Evolutionary conservation across 2,329 filamentous ascomycete species (phyloP), one percentile per base, ranked within the genome.

Genomic region (Colletotrichum eleusines): DNA sequence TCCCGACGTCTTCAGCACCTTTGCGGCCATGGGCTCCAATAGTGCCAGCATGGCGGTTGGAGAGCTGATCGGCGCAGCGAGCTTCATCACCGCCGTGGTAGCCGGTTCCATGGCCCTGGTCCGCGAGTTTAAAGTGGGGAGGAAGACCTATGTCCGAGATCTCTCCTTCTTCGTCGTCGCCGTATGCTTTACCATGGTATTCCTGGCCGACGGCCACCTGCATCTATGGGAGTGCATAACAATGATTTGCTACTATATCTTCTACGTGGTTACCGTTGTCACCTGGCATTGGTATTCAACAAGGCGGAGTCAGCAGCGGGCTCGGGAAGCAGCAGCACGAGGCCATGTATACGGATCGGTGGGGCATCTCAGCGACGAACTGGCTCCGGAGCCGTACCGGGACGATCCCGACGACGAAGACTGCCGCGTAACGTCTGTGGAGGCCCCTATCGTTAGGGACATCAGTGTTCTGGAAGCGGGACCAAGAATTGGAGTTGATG

Each of bases 1-100:
- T 72, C 96, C 96, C 2, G 96, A 99, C 81, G 95, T 99, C 55
- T 99, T 99, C 81, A 98, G 95, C 74, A 99, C 96, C 2, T 98
- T 99, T 82, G 96, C 96, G 20, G 97, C 96, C 75, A 98, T 99
- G 94, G 91, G 91, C 77, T 97, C 95, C 31, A 94, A 98, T 78
- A 98, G 95, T 79, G 95, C 95, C n/a, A 97, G 95, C 83, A 89
- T 99, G 86, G 96, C 96, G 1, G 90, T 99, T 50, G 96, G 96
- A 55, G 96, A 99, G 83, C 86, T 99, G 61, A 94, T 99, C 63
- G 96, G 96, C 42, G 96, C 96, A 14, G 96, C 96, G 42, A 91
- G 94, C 73, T 99, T 99, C 82, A 99, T 99, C 80, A 97, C 95
- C 1, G 93, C 95, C 1, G 95, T 99, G 23, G 96, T 99, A 42